Evolutionary conservation across 352 stramenopile species (phyloP), one percentile per base, ranked within the genome.

Genomic region (Phytophthora tentaculata): DNA sequence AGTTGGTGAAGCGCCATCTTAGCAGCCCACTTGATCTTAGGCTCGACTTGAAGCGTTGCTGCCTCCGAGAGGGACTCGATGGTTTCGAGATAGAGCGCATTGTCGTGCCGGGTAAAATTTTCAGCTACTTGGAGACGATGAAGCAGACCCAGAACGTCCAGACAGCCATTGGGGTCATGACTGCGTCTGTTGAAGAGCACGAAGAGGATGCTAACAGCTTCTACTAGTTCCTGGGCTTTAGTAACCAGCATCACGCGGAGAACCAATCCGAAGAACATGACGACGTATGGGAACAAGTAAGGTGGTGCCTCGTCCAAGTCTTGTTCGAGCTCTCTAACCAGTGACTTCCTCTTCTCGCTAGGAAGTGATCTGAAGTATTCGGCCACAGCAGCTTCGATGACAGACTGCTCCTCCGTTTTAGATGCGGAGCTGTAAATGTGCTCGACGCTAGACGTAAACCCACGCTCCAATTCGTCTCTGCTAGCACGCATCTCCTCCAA

Each of bases 1-100:
- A 88, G 48, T 12, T 86, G 73, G 51, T 84, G 73, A 28, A 87
- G 57, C 19, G 71, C 48, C 19, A 79, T 81, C 19, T 43, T 64
- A 13, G 64, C 26, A 23, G 69, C 39, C 77, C 77, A 88, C 50
- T 68, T 69, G 45, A 68, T 61, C 7, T 63, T 59, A 12, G 20
- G 19, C 6, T 77, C 62, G 0, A 56, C 43, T 57, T 81, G 71
- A 10, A 83, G 16, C 6, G 62, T 62, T 44, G 69, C 24, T 4
- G 45, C 37, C 48, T 80, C 73, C 1, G 48, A 71, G 3, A 87
- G 60, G 7, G 59, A 41, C 44, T 75, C 61, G 8, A 76, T 52
- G 2, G 64, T 56, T n/a, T 64, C 19, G 14, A 57, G n/a, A 26
- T 81, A 86, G 1, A 74, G 22, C 12, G 59, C 13, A 16, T 62